Conservation (phyloP, 352 stramenopile species). For the Halophytophthora batemanensis region DNA sequence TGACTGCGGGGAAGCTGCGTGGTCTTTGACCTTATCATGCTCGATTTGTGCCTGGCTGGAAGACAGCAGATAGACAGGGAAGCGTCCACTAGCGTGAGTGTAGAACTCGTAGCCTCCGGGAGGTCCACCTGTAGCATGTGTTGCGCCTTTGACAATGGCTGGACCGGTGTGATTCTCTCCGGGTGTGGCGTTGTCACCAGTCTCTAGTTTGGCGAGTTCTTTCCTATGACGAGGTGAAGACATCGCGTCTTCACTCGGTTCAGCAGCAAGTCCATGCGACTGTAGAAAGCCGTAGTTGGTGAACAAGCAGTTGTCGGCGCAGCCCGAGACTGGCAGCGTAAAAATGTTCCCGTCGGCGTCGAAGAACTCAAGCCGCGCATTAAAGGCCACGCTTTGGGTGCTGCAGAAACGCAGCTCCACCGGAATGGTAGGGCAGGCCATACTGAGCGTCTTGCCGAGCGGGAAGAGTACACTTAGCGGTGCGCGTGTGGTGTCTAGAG, state of each 20-base stretch:
- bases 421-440: slow-evolving; percentile 72
- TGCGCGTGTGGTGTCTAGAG: slow-evolving; percentile 71
- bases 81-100: slow-evolving; percentile 47
- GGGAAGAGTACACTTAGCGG: slow-evolving; percentile 88
- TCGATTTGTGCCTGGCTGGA: slow-evolving; percentile 42
- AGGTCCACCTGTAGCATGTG: slow-evolving; percentile 1
- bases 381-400: slow-evolving; percentile 88
- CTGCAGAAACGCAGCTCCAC: slow-evolving; percentile 85
- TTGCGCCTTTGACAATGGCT: slow-evolving; percentile 2
- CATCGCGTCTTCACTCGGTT: slow-evolving; percentile 5
- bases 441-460: slow-evolving; percentile 83
- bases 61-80: slow-evolving; percentile 59
- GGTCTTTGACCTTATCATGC: slow-evolving; percentile 26
- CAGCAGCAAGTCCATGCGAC: slow-evolving; percentile 19
- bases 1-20: slow-evolving; percentile 6
- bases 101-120: slow-evolving; percentile 32
- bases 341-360: slow-evolving; percentile 89
- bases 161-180: not conserved
- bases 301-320: slow-evolving; percentile 90
- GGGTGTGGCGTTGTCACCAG: slow-evolving; percentile 2
- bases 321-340: slow-evolving; percentile 78
- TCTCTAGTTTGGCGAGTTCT: slow-evolving; percentile 1
- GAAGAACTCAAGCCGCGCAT: slow-evolving; percentile 90
- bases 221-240: slow-evolving; percentile 10
- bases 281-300: slow-evolving; percentile 89